Base-by-base conservation (phyloP, 1,284 basidiomycete species). In the Xerocomus amazonicus region DNA sequence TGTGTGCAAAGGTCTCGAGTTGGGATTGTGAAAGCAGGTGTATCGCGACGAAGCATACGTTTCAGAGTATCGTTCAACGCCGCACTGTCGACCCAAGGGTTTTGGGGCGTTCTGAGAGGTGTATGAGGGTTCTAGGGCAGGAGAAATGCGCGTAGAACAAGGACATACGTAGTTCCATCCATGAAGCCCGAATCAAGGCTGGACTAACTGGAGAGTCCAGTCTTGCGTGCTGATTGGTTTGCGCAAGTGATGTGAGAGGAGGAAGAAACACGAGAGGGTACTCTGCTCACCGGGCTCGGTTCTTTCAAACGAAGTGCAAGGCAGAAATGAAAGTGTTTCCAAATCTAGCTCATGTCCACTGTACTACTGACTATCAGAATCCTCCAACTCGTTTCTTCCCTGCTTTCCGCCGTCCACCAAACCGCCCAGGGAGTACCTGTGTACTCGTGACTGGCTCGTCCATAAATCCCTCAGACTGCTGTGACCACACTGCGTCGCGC, bases 321-420 rank as follows among this genome's bases (percentile, higher is more conserved):
- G 51, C 58, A 31, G 16, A 63, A 16, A 23, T 23, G 19, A 23
- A 23, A 23, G 19, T 23, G 19, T 49, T 63, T 35, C 63, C 57
- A 46, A 64, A 63, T 63, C n/a, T 47, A 59, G 8, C 26, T 40
- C 43, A 6, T 41, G 29, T 8, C 29, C 3, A 31, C 6, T 31
- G 6, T 12, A 12, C 8, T 12, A 9, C 12, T 8, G 12, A 6
- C 26, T 41, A 45, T 78, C 65, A 91, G 63, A 92, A 91, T 1
- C 89, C 89, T 9, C 85, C 84, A 38, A 87, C 46, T 29, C 88
- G 73, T 66, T 86, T 90, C 74, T 85, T 89, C n/a, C 56, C 65
- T 43, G 65, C 55, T 60, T 81, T 86, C 68, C 79, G 75, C 43
- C 87, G 75, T 29, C 83, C 86, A 37, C 87, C 89, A 68, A 81